Evolutionary conservation across 495 filamentous ascomycete species (phyloP), one percentile per base, ranked within the genome.

Genomic region (Hypoxylon fuscum): DNA sequence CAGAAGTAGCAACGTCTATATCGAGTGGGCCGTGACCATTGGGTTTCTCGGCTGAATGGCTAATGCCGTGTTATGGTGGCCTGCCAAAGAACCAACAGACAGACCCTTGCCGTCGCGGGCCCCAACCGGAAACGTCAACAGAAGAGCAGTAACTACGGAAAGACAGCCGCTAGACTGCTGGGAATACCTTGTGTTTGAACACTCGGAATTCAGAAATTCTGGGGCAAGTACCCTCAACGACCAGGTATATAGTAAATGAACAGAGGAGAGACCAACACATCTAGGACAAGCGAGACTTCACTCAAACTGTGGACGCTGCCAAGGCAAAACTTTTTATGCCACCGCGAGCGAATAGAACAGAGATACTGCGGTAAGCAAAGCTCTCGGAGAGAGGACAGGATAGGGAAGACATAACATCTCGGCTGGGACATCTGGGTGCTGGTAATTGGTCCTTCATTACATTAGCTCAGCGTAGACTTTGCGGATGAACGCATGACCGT

Each of bases 31-130:
- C 69, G 74, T 69, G 68, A 70, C 58, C 65, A 71, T 74, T 74
- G 73, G 57, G 68, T 74, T 72, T 77, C 70, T 79, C 79, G 79
- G 79, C 77, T 81, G 77, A 80, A 81, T 81, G 77, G 77, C 70
- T 81, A 79, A 81, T 81, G 77, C 77, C 74, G 77, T 79, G 71
- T 71, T 66, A 77, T 69, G 74, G 72, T 68, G 68, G 72, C 61
- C 66, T 72, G 63, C 69, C 69, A 73, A 70, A 74, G 76, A 72
- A 76, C 74, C 74, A 79, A 74, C 74, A 68, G 68, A 67, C 64
- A 69, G 64, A 69, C 67, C 55, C 72, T 73, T 72, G 72, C 74
- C 71, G 59, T 70, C 64, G 52, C 58, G 66, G 63, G 57, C 64
- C 69, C 69, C 69, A 72, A 68, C 62, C 54, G 66, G 69, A 55